Evolutionary conservation across 768 basidiomycete genomes (phyloP).

Genomic region (Heimioporus sp.): DNA sequence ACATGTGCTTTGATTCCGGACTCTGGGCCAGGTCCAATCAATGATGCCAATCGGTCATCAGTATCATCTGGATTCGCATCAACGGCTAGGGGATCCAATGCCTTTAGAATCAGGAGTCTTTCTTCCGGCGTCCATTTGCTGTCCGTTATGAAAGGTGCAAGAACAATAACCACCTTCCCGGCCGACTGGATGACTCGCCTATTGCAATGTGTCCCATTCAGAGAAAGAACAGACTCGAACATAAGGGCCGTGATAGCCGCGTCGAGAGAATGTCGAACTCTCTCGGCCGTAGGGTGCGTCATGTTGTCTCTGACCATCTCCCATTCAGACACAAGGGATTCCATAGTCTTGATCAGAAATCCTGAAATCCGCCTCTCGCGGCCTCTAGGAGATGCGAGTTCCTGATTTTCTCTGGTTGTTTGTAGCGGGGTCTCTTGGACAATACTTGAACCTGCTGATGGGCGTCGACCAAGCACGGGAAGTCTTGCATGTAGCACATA

Average conservation of each 20-base stretch:
- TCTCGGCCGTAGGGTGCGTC: constrained; percentile 53
- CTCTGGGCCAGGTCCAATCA: constrained; percentile 43
- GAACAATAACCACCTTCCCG: constrained; percentile 49
- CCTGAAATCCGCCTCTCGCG: constrained; percentile 62
- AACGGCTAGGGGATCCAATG: constrained; percentile 63
- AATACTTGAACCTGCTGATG: background rate
- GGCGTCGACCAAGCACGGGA: constrained; percentile 37
- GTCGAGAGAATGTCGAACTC: constrained; percentile 67
- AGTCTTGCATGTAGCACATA: constrained; percentile 68
- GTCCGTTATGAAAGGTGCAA: constrained; percentile 39
- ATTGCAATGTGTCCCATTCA: constrained; percentile 65
- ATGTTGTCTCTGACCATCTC: constrained; percentile 36
- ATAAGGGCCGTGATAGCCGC: constrained; percentile 59
- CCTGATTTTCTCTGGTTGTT: constrained; percentile 17
- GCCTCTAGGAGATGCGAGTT: constrained; percentile 46
- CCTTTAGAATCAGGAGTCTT: constrained; percentile 60
- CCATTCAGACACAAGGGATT: constrained; percentile 49
- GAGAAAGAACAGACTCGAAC: constrained; percentile 63
- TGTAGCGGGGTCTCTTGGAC: constrained; percentile 6
- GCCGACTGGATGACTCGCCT: constrained; percentile 62
- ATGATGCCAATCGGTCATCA: constrained; percentile 40
- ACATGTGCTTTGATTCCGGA: constrained; percentile 66
- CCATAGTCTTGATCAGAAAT: constrained; percentile 63
- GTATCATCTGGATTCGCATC: constrained; percentile 31
- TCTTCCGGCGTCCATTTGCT: constrained; percentile 58